phyloP scores from a whole-genome alignment of 208 protist genomes.

The Leishmania arabica region DNA sequence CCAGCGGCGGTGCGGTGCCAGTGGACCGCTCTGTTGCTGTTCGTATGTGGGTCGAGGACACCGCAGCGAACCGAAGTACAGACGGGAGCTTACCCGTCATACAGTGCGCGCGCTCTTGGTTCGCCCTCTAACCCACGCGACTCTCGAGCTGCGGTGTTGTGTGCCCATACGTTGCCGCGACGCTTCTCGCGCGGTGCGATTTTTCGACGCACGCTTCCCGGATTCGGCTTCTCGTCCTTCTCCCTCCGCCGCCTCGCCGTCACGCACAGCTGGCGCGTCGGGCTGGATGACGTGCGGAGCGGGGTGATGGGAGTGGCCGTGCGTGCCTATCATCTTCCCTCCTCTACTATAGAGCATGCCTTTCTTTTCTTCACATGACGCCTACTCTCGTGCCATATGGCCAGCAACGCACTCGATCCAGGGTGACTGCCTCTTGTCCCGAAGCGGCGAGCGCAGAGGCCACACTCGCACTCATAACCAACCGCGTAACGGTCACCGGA shows the following conservation, averaged over 20 bases:
- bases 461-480: background rate
- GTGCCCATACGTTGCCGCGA: background rate
- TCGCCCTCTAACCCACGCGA: background rate
- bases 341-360: background rate
- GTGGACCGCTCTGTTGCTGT: background rate
- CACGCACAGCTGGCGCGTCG: background rate
- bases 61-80: background rate
- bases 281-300: background rate
- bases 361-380: background rate
- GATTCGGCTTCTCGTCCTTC: background rate
- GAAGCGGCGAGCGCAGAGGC: background rate
- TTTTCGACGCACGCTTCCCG: background rate
- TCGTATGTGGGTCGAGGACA: background rate
- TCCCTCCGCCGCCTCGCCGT: background rate
- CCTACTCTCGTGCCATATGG: no score
- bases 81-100: background rate
- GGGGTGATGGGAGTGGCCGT: background rate
- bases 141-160: background rate
- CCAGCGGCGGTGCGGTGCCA: background rate
- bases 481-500: background rate
- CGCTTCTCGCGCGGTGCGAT: background rate
- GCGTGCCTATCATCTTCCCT: background rate
- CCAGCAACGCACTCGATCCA: background rate
- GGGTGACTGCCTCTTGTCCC: background rate
- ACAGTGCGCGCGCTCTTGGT: background rate